Percentiles rank a stretch among this genome's conserved stretches.
Evolutionary conservation across 2,329 filamentous ascomycete species (phyloP).

Genomic region (Ophiostoma australiae): DNA sequence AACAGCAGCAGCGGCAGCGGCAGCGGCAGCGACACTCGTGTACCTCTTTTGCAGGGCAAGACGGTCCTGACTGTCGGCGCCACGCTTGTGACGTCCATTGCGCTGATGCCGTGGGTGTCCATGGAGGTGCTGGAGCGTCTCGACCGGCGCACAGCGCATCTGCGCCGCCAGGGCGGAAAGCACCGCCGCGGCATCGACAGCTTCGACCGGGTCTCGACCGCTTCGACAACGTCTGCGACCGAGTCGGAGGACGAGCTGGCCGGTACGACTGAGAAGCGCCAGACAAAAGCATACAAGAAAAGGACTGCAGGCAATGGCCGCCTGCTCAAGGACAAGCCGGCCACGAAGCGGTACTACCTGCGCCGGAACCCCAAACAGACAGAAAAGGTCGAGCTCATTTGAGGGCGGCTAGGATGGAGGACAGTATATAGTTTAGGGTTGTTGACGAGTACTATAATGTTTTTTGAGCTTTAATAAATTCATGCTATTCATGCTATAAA

Average conservation of each 20-base stretch:
- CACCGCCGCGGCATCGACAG: slow-evolving; percentile 14
- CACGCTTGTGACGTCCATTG: slow-evolving; percentile 15
- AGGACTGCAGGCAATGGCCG: not conserved
- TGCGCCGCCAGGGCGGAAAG: not conserved
- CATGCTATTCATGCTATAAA: not conserved
- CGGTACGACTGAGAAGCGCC: not conserved
- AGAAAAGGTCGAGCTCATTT: not conserved
- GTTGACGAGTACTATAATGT: no score
- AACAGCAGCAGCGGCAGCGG: not conserved
- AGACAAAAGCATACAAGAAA: not conserved
- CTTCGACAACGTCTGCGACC: not conserved
- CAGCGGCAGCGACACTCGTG: not conserved
- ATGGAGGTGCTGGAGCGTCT: slow-evolving; percentile 22
- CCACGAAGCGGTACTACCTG: slow-evolving; percentile 7
- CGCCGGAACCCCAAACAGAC: slow-evolving; percentile 9
- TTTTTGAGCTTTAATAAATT: no score
- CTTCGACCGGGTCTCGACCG: not conserved
- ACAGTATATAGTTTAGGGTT: not conserved
- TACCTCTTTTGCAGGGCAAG: slow-evolving; percentile 10
- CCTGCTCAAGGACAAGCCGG: not conserved
- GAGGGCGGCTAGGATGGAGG: not conserved
- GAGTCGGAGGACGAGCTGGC: slow-evolving; percentile 12
- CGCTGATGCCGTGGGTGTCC: slow-evolving; percentile 23
- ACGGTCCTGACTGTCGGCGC: slow-evolving; percentile 11
- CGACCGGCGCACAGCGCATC: not conserved